A percentile compares a stretch with the other conserved stretches of the same genome.
phyloP scores from a whole-genome alignment of 2,329 filamentous ascomycete genomes.

The Hypoxylon sp. region DNA sequence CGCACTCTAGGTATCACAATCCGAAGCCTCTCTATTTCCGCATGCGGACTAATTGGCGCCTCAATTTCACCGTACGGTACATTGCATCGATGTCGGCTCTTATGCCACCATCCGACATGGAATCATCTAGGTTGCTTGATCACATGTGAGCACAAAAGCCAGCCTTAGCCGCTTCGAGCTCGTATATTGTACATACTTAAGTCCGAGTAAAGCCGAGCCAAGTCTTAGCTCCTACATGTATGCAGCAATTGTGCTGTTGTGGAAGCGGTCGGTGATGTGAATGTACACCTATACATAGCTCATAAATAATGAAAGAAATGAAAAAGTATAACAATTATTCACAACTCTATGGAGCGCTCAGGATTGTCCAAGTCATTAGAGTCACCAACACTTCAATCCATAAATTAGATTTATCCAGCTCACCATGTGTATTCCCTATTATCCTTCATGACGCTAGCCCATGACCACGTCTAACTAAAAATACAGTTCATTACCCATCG shows the following conservation, averaged over 20 bases:
- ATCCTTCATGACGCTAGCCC: slow-evolving; percentile 6
- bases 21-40: slow-evolving; percentile 19
- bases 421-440: slow-evolving; percentile 26
- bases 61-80: not conserved
- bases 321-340: not conserved
- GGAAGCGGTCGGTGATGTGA: not conserved
- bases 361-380: not conserved
- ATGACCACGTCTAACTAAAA: slow-evolving; percentile 25
- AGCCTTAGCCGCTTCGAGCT: not conserved
- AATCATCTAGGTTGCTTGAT: slow-evolving; percentile 31
- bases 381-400: not conserved
- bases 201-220: slow-evolving; percentile 29
- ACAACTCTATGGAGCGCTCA: not conserved
- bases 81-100: slow-evolving; percentile 1
- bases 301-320: not conserved
- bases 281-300: too few relatives aligned
- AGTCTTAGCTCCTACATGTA: not conserved
- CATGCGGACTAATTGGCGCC: slow-evolving; percentile 7
- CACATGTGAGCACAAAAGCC: slow-evolving; percentile 25
- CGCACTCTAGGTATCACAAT: not conserved
- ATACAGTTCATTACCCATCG: slow-evolving; percentile 38
- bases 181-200: slow-evolving; percentile 7
- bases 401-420: slow-evolving; percentile 5
- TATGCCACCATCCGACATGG: slow-evolving; percentile 22
- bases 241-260: not conserved